Base-by-base conservation (phyloP, 176 grass and related monocot species). In the Pontederia crassipes region DNA sequence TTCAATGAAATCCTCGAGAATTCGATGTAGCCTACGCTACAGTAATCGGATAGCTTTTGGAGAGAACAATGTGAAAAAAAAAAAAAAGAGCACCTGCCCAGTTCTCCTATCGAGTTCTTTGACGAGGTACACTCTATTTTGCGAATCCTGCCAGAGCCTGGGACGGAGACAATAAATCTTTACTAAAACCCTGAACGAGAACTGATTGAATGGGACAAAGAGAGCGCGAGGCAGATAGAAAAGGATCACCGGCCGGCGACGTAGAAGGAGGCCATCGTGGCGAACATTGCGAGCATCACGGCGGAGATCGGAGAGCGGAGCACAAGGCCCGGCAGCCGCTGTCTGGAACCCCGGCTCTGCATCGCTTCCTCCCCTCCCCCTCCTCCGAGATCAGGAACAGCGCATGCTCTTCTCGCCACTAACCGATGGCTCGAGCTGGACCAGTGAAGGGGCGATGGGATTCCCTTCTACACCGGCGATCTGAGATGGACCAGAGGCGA, bases 261-360 rank as follows among this genome's bases (percentile, higher is more conserved):
- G 66, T 98, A 98, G 82, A 98, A 85, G 57, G 93, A 88, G 57
- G 93, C 82, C 87, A 92, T 89, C 74, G 79, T 83, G 70, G 93
- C 87, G 71, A 98, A 89, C 87, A 98, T 98, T 64, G 87, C 74
- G 65, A 98, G 77, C 77, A 98, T 91, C 73, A 98, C 72, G 3
- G 74, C 77, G 17, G 87, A 80, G 79, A 89, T 77, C 52, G 75
- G 87, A 66, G 87, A 89, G 67, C 80, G 82, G 16, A 79, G 65
- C 55, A 61, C 54, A 45, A 80, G 57, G 16, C 70, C 40, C 62
- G 61, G 46, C 57, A 45, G 57, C 35, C 93, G 81, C 64, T 78
- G 74, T 56, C 52, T 52, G 8, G 79, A 83, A 56, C 86, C 84
- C 62, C 93, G 78, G 76, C 78, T 92, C 84, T 98, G 93, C 93